phyloP scores from a whole-genome alignment of 1,284 basidiomycete genomes.

The Puccinia triticina region DNA sequence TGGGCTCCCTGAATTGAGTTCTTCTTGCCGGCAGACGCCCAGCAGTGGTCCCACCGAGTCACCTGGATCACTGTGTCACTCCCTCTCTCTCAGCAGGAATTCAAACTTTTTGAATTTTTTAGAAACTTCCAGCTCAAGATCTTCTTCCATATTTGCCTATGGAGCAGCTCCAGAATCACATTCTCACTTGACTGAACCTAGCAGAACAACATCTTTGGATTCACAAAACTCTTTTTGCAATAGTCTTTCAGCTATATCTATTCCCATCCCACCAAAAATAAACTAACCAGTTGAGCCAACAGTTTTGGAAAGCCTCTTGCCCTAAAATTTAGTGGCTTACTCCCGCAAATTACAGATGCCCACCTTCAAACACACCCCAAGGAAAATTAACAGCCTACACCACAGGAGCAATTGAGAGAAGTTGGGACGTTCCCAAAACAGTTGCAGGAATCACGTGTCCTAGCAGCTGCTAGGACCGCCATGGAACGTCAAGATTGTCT shows the following conservation, averaged over 20 bases:
- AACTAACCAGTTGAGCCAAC: neutral
- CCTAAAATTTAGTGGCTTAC: neutral
- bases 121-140: conserved; percentile 3
- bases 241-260: conserved; percentile 13
- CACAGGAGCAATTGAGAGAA: too few species aligned
- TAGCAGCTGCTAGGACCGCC: too few species aligned
- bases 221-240: neutral
- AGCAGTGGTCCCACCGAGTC: neutral
- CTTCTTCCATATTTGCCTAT: neutral
- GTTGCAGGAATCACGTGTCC: too few species aligned
- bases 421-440: too few species aligned
- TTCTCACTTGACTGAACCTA: neutral
- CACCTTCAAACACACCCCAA: neutral
- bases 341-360: conserved; percentile 9
- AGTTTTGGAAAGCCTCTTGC: neutral
- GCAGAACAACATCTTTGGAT: neutral
- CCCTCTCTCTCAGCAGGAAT: neutral
- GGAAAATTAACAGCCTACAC: neutral
- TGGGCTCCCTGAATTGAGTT: conserved; percentile 28
- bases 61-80: neutral
- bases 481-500: too few species aligned
- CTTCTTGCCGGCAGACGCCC: conserved; percentile 27
- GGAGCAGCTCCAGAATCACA: neutral
- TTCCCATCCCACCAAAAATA: conserved; percentile 38
- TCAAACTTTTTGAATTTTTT: neutral